Evolutionary conservation across 2,329 filamentous ascomycete species (phyloP).

Genomic region (Aspergillus ustus): DNA sequence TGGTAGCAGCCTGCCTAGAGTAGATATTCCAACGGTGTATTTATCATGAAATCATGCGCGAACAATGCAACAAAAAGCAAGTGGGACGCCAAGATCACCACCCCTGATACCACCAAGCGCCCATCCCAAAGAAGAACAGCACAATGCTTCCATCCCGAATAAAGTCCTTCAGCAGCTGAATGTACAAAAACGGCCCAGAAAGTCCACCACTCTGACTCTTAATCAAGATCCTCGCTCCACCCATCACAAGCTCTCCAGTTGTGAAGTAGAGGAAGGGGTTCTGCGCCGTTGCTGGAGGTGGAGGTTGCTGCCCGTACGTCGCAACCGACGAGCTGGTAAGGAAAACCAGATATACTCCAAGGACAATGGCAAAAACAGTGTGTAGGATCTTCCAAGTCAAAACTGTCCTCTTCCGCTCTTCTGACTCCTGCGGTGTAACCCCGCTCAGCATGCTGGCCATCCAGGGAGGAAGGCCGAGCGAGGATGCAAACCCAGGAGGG

Average conservation of each 20-base stretch:
- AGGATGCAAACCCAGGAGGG: slow-evolving; percentile 38
- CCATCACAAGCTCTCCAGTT: slow-evolving; percentile 51
- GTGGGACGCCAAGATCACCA: slow-evolving; percentile 28
- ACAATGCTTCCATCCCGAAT: slow-evolving; percentile 50
- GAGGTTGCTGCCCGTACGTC: slow-evolving; percentile 45
- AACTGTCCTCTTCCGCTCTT: slow-evolving; percentile 40
- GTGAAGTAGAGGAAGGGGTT: slow-evolving; percentile 53
- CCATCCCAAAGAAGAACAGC: slow-evolving; percentile 51
- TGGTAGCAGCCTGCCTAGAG: background rate
- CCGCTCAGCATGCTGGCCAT: slow-evolving; percentile 46
- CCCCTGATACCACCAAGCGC: slow-evolving; percentile 45
- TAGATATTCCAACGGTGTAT: background rate
- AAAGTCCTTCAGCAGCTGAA: slow-evolving; percentile 46
- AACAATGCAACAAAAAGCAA: background rate
- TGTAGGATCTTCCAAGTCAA: slow-evolving; percentile 63
- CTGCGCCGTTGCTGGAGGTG: slow-evolving; percentile 50
- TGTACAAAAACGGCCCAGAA: slow-evolving; percentile 36
- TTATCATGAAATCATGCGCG: background rate
- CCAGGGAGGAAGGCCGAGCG: slow-evolving; percentile 50
- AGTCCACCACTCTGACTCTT: slow-evolving; percentile 31
- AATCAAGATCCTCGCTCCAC: slow-evolving; percentile 41
- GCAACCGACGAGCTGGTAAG: slow-evolving; percentile 42
- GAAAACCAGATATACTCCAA: slow-evolving; percentile 58
- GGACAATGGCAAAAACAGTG: slow-evolving; percentile 59
- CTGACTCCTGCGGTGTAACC: slow-evolving; percentile 42